Conservation (phyloP, 306 rosid genomes). For the Chamaecrista fasciculata region DNA sequence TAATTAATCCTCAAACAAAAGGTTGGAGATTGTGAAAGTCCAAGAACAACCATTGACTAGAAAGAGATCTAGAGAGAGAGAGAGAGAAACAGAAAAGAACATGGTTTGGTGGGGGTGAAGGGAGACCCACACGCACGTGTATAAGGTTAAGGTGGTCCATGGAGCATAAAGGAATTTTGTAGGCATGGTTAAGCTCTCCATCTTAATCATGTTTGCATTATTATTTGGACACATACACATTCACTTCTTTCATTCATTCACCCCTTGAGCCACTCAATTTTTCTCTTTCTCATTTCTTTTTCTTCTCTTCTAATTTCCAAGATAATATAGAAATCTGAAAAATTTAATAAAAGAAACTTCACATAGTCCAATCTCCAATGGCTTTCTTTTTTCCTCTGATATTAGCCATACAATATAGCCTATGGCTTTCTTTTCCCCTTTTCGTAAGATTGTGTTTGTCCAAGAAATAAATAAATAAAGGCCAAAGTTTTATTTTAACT, state of each 20-base stretch:
- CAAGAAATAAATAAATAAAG: too few relatives aligned
- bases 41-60: constrained; percentile 23
- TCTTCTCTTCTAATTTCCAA: background rate
- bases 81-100: background rate
- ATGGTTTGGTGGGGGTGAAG: constrained; percentile 31
- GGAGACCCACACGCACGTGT: constrained; percentile 79
- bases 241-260: constrained; percentile 22
- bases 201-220: constrained; percentile 57
- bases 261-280: constrained; percentile 32
- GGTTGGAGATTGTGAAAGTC: background rate
- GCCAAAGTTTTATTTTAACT: too few relatives aligned
- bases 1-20: background rate
- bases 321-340: constrained; percentile 27
- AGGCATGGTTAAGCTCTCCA: constrained; percentile 48
- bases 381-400: constrained; percentile 11
- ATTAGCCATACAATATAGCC: constrained; percentile 28
- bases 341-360: constrained; percentile 28
- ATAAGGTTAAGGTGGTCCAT: constrained; percentile 57
- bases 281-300: background rate
- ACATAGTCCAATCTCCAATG: too few relatives aligned
- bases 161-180: constrained; percentile 55
- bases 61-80: constrained; percentile 23
- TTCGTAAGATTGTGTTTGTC: too few relatives aligned
- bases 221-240: constrained; percentile 44
- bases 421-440: too few relatives aligned